Evolutionary conservation across 1,139 yeast genomes (phyloP).

Genomic region (Blastobotrys buckinghamii): DNA sequence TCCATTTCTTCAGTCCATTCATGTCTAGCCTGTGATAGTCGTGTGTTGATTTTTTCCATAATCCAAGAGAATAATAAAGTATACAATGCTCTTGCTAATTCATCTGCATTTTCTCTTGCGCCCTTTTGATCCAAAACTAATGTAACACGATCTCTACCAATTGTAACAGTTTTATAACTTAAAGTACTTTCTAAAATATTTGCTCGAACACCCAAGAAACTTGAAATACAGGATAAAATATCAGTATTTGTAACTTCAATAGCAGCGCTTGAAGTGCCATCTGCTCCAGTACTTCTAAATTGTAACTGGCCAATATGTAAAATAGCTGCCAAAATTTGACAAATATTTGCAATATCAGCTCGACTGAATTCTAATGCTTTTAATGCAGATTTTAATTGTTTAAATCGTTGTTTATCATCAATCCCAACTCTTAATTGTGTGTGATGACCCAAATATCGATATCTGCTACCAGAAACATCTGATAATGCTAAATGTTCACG

Average conservation of each 20-base stretch:
- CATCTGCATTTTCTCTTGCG: slow-evolving; percentile 40
- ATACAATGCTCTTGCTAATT: slow-evolving; percentile 38
- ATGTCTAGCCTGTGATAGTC: slow-evolving; percentile 30
- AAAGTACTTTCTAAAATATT: slow-evolving; percentile 35
- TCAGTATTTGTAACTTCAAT: slow-evolving; percentile 37
- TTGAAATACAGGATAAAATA: slow-evolving; percentile 33
- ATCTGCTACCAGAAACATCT: slow-evolving; percentile 28
- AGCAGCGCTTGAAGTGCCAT: slow-evolving; percentile 34
- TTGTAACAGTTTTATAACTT: slow-evolving; percentile 36
- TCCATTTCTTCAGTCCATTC: slow-evolving; percentile 22
- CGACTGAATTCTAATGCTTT: slow-evolving; percentile 35
- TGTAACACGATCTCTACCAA: slow-evolving; percentile 38
- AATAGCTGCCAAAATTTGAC: slow-evolving; percentile 40
- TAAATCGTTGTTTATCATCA: slow-evolving; percentile 35
- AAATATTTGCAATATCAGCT: slow-evolving; percentile 39
- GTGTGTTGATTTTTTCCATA: slow-evolving; percentile 35
- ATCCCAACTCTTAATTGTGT: slow-evolving; percentile 36
- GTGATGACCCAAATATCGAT: slow-evolving; percentile 38
- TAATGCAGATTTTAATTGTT: slow-evolving; percentile 34
- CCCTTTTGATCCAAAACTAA: slow-evolving; percentile 38
- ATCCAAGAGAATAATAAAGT: slow-evolving; percentile 38
- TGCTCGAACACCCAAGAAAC: slow-evolving; percentile 38
- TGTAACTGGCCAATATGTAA: slow-evolving; percentile 39
- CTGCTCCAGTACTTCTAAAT: slow-evolving; percentile 32
- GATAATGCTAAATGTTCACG: slow-evolving; percentile 34